Base-by-base conservation (phyloP, 1,284 basidiomycete species). In the Peniophora sp. region DNA sequence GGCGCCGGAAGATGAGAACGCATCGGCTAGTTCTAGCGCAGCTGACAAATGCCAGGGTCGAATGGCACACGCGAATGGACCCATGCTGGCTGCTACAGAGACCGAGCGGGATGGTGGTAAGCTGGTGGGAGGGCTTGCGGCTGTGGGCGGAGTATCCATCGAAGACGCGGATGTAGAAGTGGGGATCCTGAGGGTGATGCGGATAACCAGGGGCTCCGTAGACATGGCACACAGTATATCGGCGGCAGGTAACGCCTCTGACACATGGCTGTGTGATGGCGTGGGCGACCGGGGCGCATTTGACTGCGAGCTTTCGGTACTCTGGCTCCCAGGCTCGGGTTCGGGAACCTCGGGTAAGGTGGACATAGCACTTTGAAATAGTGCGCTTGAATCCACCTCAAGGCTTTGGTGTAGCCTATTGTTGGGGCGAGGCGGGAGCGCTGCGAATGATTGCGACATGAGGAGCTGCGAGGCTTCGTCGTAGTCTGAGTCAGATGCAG, bases 291-390 rank as follows among this genome's bases (percentile, higher is more conserved):
- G 47, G 14, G 34, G 23, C 39, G 42, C 32, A 10, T n/a, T 39
- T 2, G 34, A 22, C 22, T 20, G 15, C 14, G 27, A 32, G 27
- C 27, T 32, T 6, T 32, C 27, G 12, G 27, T 32, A 12, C 27
- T 41, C 37, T 41, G 37, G 8, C n/a, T 41, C 6, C 37, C 37
- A 41, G 15, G 15, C n/a, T 22, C 46, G 34, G 24, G 12, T 18
- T 43, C 48, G 18, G 42, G n/a, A 10, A 20, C 44, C 22, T 53
- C 44, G 12, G 64, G 57, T 11, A 64, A 54, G n/a, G 66, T 68
- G 14, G 83, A 83, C 23, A 87, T 59, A 2, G 85, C 84, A 58
- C 87, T 90, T 57, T 87, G 75, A 62, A 89, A 90, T 73, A 90
- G 79, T 53, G 64, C 65, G 51, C 63, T 63, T 5, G 60, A 55